Evolutionary conservation across 78 protist genomes (phyloP).

Genomic region (Chrysochromulina parva): DNA sequence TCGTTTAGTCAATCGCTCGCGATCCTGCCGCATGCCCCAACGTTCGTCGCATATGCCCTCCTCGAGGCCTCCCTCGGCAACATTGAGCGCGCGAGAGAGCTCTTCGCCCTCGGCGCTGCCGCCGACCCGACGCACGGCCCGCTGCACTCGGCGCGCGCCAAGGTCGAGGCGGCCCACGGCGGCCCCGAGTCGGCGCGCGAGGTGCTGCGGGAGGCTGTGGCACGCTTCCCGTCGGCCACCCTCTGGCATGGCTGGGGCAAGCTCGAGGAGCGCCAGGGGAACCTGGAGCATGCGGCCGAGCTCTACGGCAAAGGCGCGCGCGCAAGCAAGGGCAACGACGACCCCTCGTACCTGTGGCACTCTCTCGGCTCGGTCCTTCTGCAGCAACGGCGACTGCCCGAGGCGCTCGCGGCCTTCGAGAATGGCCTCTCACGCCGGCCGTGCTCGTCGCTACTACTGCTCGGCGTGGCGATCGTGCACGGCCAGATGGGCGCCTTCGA

Average conservation of each 20-base stretch:
- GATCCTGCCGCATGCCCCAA: not conserved
- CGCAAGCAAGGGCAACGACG: not conserved
- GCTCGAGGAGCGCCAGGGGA: not conserved
- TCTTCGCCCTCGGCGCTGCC: not conserved
- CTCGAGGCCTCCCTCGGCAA: not conserved
- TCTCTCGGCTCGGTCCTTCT: not conserved
- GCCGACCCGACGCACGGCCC: conserved; percentile 7
- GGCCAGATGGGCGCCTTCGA: not conserved
- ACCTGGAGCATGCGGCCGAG: not conserved
- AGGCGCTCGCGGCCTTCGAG: conserved; percentile 1
- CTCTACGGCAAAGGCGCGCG: not conserved
- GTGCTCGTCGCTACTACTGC: not conserved
- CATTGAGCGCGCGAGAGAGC: not conserved
- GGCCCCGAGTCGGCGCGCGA: not conserved
- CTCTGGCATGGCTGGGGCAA: conserved; percentile 11
- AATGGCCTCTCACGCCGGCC: not conserved
- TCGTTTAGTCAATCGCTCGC: not conserved
- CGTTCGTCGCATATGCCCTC: conserved; percentile 11
- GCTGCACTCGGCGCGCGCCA: conserved; percentile 2
- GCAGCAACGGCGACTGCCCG: too few relatives aligned
- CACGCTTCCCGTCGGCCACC: not conserved
- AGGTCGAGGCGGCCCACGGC: not conserved
- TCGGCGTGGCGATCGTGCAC: not conserved
- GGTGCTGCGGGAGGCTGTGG: not conserved
- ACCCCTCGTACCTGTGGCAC: not conserved